Conservation (phyloP, 257 asterid genomes). For the Solanum sejunctum region DNA sequence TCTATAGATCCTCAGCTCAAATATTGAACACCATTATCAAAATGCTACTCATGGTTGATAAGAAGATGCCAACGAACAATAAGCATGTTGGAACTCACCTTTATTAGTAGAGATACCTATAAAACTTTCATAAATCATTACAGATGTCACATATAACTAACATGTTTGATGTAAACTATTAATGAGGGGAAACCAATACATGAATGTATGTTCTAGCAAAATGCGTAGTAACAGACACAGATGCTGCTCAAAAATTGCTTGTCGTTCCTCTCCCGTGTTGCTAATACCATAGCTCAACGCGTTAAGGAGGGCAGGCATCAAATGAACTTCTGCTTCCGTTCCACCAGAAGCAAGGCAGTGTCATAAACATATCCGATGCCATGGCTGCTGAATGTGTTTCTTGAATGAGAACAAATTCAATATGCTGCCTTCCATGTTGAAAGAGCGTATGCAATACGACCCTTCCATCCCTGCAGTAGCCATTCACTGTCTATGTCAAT, state of each 20-base stretch:
- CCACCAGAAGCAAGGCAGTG: not conserved
- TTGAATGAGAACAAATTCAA: not conserved
- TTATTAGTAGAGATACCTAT: not conserved
- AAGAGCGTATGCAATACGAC: not conserved
- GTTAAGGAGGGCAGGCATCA: not conserved
- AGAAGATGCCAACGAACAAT: not conserved
- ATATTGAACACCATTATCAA: not conserved
- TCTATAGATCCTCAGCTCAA: not conserved
- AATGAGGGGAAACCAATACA: not conserved
- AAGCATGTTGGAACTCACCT: not conserved
- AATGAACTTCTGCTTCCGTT: not conserved
- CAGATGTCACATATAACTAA: not conserved
- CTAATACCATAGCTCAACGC: not conserved
- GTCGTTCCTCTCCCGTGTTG: not conserved
- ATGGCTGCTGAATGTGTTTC: not conserved
- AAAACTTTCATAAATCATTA: not conserved
- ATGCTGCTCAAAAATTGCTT: not conserved
- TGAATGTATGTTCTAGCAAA: not conserved
- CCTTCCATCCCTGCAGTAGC: slow-evolving; percentile 7
- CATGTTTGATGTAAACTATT: not conserved
- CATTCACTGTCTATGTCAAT: not conserved
- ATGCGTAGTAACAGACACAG: not conserved
- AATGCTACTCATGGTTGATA: not conserved
- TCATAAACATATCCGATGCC: not conserved
- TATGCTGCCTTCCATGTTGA: not conserved